Conservation (phyloP, 1,284 basidiomycete species). For the Porogramme epimiltina region DNA sequence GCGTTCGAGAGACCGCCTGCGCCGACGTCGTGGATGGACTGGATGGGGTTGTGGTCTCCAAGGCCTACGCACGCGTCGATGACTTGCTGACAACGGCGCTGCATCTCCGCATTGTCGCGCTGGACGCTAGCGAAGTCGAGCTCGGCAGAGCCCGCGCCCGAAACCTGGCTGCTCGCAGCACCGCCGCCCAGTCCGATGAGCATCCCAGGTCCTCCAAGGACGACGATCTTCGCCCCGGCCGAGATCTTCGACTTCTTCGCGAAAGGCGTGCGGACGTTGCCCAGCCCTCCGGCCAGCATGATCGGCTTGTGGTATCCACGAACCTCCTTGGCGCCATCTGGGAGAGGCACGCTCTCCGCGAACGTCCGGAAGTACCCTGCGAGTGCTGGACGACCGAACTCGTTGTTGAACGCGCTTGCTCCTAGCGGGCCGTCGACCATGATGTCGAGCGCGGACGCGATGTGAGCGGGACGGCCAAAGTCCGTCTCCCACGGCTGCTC, state of each 20-base stretch:
- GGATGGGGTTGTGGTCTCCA: slow-evolving; percentile 78
- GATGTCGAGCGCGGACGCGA: slow-evolving; percentile 93
- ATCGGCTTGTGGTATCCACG: slow-evolving; percentile 99
- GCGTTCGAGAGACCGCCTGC: slow-evolving; percentile 97
- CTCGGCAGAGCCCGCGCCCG: slow-evolving; percentile 86
- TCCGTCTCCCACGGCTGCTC: slow-evolving; percentile 91
- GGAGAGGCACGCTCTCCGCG: slow-evolving; percentile 65
- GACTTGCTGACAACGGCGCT: slow-evolving; percentile 95
- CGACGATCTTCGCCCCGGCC: slow-evolving; percentile 85
- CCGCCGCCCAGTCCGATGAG: slow-evolving; percentile 97
- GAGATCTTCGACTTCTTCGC: slow-evolving; percentile 78
- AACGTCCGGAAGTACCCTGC: slow-evolving; percentile 91
- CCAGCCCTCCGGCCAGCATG: slow-evolving; percentile 98
- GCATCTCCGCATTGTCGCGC: slow-evolving; percentile 98
- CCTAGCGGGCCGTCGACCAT: slow-evolving; percentile 97
- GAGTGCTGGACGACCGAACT: slow-evolving; percentile 92
- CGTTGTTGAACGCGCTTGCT: slow-evolving; percentile 97
- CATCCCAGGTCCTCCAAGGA: slow-evolving; percentile 97
- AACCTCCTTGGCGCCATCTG: slow-evolving; percentile 58
- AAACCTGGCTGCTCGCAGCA: slow-evolving; percentile 88
- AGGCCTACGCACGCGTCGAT: slow-evolving; percentile 88
- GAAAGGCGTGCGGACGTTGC: slow-evolving; percentile 86
- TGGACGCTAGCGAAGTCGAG: slow-evolving; percentile 98
- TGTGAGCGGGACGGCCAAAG: slow-evolving; percentile 89
- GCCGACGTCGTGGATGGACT: slow-evolving; percentile 98